Conservation (phyloP, 495 filamentous ascomycete genomes). For the Aspergillus homomorphus region DNA sequence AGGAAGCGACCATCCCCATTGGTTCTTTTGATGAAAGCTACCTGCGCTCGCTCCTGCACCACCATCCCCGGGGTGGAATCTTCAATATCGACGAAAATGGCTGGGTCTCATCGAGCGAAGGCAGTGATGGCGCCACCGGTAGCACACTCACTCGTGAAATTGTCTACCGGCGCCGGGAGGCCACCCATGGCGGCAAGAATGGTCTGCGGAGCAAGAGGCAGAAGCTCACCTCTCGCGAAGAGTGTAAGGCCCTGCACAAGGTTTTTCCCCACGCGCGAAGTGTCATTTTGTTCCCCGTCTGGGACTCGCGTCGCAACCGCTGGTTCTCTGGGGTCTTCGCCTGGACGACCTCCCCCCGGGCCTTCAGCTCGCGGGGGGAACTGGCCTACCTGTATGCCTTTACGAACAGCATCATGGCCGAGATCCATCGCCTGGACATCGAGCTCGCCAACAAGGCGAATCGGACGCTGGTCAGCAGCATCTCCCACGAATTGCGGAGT, state of each 20-base stretch:
- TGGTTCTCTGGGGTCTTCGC: slow-evolving; percentile 59
- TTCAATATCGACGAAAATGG: slow-evolving; percentile 51
- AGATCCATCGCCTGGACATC: slow-evolving; percentile 48
- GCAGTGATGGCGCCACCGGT: slow-evolving; percentile 10
- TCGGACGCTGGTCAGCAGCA: slow-evolving; percentile 59
- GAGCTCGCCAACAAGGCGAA: slow-evolving; percentile 46
- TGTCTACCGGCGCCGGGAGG: slow-evolving; percentile 4
- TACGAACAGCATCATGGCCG: slow-evolving; percentile 55
- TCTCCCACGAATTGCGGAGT: slow-evolving; percentile 16
- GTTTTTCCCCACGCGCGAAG: slow-evolving; percentile 10
- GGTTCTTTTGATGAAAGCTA: slow-evolving; percentile 7
- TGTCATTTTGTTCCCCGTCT: slow-evolving; percentile 41
- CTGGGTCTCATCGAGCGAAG: slow-evolving; percentile 13
- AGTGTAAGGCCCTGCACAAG: slow-evolving; percentile 6
- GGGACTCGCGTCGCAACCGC: slow-evolving; percentile 52
- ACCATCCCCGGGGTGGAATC: slow-evolving; percentile 53
- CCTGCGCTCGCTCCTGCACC: slow-evolving; percentile 27
- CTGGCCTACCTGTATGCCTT: slow-evolving; percentile 50
- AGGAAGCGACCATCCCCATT: slow-evolving; percentile 2
- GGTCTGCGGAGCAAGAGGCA: slow-evolving; percentile 17
- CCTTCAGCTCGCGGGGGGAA: slow-evolving; percentile 34
- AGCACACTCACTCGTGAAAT: slow-evolving; percentile 9
- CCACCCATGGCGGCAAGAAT: slow-evolving; percentile 33
- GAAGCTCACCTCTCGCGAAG: slow-evolving; percentile 2
- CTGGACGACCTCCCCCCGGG: slow-evolving; percentile 44